These are phyloP conservation scores for Jackrogersella minutella DNA, from an alignment of 495 filamentous ascomycete genomes.

Conservation along the genomic window DNA sequence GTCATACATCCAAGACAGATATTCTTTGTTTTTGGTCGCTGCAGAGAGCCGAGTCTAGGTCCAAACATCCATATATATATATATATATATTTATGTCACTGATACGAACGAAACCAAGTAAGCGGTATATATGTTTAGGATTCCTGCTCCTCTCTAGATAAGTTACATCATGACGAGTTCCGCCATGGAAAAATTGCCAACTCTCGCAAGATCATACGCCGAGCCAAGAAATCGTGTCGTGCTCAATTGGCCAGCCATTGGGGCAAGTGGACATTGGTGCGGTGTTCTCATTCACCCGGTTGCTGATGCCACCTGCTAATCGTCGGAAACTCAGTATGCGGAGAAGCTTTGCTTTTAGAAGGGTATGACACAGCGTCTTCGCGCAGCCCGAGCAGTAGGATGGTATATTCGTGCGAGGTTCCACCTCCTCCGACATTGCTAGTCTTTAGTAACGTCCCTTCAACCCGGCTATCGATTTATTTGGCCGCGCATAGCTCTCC, in stretches of 20 bases:
- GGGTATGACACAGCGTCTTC: neutral
- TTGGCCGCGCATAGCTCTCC: neutral
- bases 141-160: neutral
- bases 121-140: neutral
- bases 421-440: no score
- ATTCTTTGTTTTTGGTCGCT: neutral
- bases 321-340: neutral
- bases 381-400: neutral
- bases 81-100: neutral
- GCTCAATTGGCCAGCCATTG: conserved; percentile 20
- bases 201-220: conserved; percentile 31
- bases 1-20: neutral
- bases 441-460: neutral
- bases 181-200: conserved; percentile 9
- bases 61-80: neutral
- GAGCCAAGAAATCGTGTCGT: conserved; percentile 5
- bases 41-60: neutral
- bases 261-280: neutral
- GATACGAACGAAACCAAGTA: neutral
- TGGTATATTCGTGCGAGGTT: neutral
- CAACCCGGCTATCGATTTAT: neutral
- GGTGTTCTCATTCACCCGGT: conserved; percentile 26
- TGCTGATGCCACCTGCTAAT: conserved; percentile 12
- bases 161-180: conserved; percentile 14
- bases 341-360: neutral